phyloP scores from a whole-genome alignment of 2,329 filamentous ascomycete species.

The Sphaerulina vaccinii region DNA sequence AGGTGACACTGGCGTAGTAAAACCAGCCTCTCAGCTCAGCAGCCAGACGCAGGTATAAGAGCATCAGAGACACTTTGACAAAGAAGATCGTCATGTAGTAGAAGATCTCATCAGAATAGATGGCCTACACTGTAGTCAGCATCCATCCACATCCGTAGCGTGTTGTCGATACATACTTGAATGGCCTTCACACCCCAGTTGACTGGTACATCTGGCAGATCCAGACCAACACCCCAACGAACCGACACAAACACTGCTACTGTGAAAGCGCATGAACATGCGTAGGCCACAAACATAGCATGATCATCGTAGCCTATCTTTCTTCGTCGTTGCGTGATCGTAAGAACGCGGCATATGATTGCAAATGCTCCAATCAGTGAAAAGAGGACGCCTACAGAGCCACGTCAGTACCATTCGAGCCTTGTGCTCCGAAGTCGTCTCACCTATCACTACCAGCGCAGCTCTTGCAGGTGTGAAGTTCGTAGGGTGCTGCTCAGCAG shows the following conservation, averaged over 20 bases:
- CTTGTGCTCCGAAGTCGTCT: not conserved
- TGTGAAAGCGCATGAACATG: conserved; percentile 22
- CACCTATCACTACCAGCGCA: conserved; percentile 14
- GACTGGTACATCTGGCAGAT: conserved; percentile 17
- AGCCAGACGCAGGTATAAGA: conserved; percentile 42
- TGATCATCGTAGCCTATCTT: conserved; percentile 26
- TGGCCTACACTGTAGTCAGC: conserved; percentile 17
- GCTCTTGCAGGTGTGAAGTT: conserved; percentile 12
- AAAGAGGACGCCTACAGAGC: conserved; percentile 19
- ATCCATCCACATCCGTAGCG: not conserved
- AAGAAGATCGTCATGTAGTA: conserved; percentile 44
- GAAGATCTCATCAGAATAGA: conserved; percentile 36
- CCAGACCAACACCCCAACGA: conserved; percentile 27
- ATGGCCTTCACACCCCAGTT: conserved; percentile 25
- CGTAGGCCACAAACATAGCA: conserved; percentile 25
- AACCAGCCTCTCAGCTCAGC: conserved; percentile 27
- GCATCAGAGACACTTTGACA: conserved; percentile 42
- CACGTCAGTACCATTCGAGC: not conserved
- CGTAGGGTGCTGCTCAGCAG: conserved; percentile 8
- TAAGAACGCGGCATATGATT: conserved; percentile 23
- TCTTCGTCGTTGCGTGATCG: conserved; percentile 20
- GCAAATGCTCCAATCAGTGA: conserved; percentile 22
- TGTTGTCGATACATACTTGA: conserved; percentile 22
- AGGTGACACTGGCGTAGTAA: conserved; percentile 30
- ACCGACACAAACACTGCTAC: conserved; percentile 23